Conservation (phyloP, 768 basidiomycete species). For the Lentinula raphanica region DNA sequence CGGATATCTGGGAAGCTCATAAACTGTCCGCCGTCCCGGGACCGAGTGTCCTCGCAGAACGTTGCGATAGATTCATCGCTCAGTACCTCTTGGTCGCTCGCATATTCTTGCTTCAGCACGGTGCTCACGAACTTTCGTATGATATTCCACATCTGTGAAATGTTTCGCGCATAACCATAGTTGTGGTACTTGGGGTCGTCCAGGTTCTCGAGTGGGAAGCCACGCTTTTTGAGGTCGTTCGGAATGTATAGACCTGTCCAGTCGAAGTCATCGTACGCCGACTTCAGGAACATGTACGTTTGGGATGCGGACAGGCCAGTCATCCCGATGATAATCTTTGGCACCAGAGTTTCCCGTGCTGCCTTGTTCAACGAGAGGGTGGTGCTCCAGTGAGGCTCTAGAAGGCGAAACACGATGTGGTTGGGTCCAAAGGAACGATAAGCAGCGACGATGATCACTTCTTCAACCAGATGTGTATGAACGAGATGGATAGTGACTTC, state of each 20-base stretch:
- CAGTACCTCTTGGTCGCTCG: constrained; percentile 15
- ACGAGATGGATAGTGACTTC: constrained; percentile 24
- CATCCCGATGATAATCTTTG: constrained; percentile 19
- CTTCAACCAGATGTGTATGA: constrained; percentile 26
- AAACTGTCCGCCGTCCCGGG: constrained; percentile 17
- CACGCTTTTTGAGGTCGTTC: constrained; percentile 23
- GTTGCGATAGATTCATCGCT: constrained; percentile 15
- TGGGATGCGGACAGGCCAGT: constrained; percentile 15
- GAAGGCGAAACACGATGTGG: constrained; percentile 23
- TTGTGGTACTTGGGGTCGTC: constrained; percentile 24
- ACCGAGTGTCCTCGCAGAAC: constrained; percentile 22
- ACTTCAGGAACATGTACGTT: constrained; percentile 15
- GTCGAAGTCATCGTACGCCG: constrained; percentile 20
- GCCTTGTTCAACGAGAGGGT: constrained; percentile 24
- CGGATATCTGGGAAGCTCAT: constrained; percentile 20
- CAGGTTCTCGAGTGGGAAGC: constrained; percentile 22
- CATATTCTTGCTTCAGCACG: constrained; percentile 16
- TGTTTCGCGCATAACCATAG: constrained; percentile 23
- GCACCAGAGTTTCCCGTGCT: constrained; percentile 22
- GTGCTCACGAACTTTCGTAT: constrained; percentile 20
- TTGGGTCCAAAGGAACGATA: constrained; percentile 18
- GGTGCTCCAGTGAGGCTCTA: constrained; percentile 24
- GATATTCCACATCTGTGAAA: constrained; percentile 21
- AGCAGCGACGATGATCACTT: constrained; percentile 25
- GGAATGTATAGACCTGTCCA: constrained; percentile 22